Percentiles rank a stretch among this genome's conserved stretches.
Conservation (phyloP, 176 grass and related monocot genomes). For the Musa troglodytarum region DNA sequence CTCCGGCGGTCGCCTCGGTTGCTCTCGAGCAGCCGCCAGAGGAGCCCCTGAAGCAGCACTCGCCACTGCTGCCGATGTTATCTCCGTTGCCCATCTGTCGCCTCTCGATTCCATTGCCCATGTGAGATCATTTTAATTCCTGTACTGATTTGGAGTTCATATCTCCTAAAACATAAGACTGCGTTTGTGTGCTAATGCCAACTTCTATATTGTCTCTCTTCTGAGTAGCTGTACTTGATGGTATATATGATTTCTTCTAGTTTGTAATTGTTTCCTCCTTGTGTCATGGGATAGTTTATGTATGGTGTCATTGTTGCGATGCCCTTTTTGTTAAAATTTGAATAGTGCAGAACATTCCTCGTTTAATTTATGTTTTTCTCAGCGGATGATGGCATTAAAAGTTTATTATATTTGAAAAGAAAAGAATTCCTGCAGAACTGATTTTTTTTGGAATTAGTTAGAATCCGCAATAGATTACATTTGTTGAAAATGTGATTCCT, state of each 20-base stretch:
- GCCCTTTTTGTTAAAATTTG: not conserved
- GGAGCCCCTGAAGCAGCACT: constrained; percentile 2
- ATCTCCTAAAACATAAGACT: not conserved
- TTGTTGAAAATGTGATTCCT: not conserved
- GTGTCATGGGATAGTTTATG: not conserved
- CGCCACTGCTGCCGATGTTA: not conserved
- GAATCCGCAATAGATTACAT: not conserved
- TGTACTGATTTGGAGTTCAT: not conserved
- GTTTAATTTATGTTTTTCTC: not conserved
- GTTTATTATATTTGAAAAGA: not conserved
- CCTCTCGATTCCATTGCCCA: not conserved
- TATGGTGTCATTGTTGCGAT: not conserved
- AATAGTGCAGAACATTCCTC: not conserved
- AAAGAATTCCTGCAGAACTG: too few relatives aligned
- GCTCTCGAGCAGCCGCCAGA: constrained; percentile 42
- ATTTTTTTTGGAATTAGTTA: not conserved
- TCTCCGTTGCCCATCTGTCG: constrained; percentile 13
- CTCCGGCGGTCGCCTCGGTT: constrained; percentile 36
- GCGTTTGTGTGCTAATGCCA: not conserved
- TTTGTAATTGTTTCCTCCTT: not conserved
- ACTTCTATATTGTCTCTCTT: not conserved
- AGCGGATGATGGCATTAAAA: not conserved
- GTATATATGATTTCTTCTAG: not conserved
- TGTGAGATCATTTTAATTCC: not conserved
- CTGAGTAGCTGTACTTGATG: not conserved